Base-by-base conservation (phyloP, 2,329 filamentous ascomycete genomes). In the Xylariaceae sp. region DNA sequence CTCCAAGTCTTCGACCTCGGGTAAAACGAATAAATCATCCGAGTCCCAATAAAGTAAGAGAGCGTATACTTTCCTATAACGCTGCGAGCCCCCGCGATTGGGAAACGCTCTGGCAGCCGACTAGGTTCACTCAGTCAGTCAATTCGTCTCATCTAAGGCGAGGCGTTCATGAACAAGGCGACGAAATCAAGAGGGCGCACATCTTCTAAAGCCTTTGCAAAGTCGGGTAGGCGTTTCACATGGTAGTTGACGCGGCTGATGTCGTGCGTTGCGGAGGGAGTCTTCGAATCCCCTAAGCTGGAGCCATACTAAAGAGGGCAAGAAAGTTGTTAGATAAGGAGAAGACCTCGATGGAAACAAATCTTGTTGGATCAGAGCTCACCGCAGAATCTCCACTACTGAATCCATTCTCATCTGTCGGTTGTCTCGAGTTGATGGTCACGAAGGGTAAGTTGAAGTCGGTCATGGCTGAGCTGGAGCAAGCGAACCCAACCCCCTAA, bases 181-280 rank as follows among this genome's bases (percentile, higher is more conserved):
- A 28, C 7, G 14, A 34, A n/a, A 17, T 21, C 19, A 17, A 44
- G 47, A 34, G 54, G 17, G 76, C 80, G 58, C 69, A 83, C 82
- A 57, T 83, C 79, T 74, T 85, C 79, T 23, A 85, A 75, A 28
- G 78, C 79, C 65, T 78, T 76, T 17, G 82, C 82, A 65, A 85
- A 85, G 53, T 79, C 77, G 45, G 79, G 76, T 37, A 85, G 75
- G 56, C 84, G 77, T 69, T 84, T 84, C 48, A 85, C 77, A 68
- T 85, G 82, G 60, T 82, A 85, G 73, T 75, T 84, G 3, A 83
- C 81, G 37, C 82, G 80, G 65, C 82, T 83, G 41, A 79, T 82
- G 66, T 85, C 82, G 66, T 85, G 83, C 12, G 82, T 85, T 17
- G 82, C 74, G 16, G 76, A 67, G 7, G 74, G 73, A 23, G 74